phyloP scores from a whole-genome alignment of 2,329 filamentous ascomycete species.

The Elsinoe necatrix region DNA sequence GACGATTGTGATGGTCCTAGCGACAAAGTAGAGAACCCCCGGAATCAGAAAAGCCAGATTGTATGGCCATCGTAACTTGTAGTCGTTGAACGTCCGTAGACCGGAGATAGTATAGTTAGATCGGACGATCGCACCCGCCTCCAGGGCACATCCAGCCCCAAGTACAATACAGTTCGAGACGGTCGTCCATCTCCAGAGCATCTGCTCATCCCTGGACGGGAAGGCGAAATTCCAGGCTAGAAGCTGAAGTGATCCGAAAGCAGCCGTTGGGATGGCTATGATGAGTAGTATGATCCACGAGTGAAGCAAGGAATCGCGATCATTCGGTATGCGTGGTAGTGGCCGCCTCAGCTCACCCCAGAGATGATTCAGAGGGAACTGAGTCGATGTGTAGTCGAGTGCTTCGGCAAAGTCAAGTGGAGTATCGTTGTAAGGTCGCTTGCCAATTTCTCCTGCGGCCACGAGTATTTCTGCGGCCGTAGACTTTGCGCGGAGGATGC shows the following conservation, averaged over 20 bases:
- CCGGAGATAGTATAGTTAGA: too few species aligned
- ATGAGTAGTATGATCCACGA: background rate
- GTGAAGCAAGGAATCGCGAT: background rate
- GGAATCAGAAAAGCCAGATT: background rate
- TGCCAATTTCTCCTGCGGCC: background rate
- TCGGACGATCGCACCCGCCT: too few species aligned
- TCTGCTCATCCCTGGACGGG: background rate
- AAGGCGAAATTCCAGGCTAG: background rate
- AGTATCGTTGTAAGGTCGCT: background rate
- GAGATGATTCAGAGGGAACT: background rate
- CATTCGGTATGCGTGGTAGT: background rate
- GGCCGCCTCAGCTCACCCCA: background rate
- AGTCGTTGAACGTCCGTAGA: background rate
- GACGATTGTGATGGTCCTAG: background rate
- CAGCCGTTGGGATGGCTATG: too few species aligned
- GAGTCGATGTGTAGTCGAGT: background rate
- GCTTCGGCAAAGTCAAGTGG: background rate
- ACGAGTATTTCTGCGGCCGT: background rate
- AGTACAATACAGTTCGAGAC: too few species aligned
- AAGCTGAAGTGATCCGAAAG: background rate
- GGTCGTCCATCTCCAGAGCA: background rate
- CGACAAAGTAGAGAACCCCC: background rate
- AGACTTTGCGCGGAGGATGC: background rate
- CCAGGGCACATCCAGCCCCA: too few species aligned
- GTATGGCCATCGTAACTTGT: background rate